Evolutionary conservation across 768 basidiomycete genomes (phyloP).

Genomic region (Galerina sulciceps): DNA sequence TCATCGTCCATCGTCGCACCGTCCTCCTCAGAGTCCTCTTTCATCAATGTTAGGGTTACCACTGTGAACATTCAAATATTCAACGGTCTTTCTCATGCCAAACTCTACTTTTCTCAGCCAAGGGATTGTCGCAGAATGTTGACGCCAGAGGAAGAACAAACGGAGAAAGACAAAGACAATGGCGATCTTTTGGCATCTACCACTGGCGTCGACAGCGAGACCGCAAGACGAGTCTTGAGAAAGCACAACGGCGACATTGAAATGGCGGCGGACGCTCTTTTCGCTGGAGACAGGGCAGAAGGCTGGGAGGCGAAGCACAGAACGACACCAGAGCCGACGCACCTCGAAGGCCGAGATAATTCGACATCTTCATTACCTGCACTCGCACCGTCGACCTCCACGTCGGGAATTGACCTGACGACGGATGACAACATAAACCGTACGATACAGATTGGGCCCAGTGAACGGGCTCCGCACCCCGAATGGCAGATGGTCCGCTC

Average conservation of each 20-base stretch:
- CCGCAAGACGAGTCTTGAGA: slow-evolving; percentile 56
- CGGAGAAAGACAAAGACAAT: slow-evolving; percentile 30
- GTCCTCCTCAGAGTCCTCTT: no score
- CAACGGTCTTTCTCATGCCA: no score
- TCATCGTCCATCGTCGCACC: no score
- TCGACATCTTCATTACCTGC: slow-evolving; percentile 25
- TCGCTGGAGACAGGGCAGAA: slow-evolving; percentile 52
- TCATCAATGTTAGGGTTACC: no score
- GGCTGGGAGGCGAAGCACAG: slow-evolving; percentile 24
- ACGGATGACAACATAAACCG: slow-evolving; percentile 51
- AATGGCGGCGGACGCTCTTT: slow-evolving; percentile 57
- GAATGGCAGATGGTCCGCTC: slow-evolving; percentile 75
- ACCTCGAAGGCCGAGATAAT: background rate
- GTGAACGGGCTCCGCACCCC: slow-evolving; percentile 62
- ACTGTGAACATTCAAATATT: no score
- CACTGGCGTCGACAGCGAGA: slow-evolving; percentile 43
- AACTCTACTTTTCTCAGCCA: no score
- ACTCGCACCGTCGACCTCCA: slow-evolving; percentile 28
- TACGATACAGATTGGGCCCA: slow-evolving; percentile 62
- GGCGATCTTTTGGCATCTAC: slow-evolving; percentile 36
- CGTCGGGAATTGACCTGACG: slow-evolving; percentile 63
- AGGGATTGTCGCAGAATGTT: no score
- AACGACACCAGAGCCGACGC: slow-evolving; percentile 31
- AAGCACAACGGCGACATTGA: slow-evolving; percentile 64
- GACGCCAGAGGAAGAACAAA: slow-evolving; percentile 24